Evolutionary conservation across 148 eudicot genomes (phyloP).

Genomic region (Arbutus unedo): DNA sequence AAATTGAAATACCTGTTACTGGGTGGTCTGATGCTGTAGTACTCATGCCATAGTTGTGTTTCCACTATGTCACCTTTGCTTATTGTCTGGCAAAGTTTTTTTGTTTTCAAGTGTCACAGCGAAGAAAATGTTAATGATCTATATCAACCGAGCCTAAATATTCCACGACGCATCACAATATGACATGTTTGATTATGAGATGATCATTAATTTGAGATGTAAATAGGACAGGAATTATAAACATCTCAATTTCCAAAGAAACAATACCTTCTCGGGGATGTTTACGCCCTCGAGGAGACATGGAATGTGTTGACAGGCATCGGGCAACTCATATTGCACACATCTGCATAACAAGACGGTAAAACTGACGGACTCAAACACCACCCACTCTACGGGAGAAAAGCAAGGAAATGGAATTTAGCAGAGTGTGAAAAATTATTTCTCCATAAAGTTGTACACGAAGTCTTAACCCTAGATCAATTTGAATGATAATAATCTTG

Average conservation of each 20-base stretch:
- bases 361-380: not conserved
- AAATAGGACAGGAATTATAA: not conserved
- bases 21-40: not conserved
- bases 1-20: no score
- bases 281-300: conserved; percentile 23
- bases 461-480: no score
- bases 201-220: not conserved
- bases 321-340: conserved; percentile 18
- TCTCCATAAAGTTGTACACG: no score
- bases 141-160: not conserved
- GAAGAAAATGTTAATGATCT: no score
- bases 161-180: not conserved
- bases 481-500: no score
- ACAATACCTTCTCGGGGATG: conserved; percentile 27
- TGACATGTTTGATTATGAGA: not conserved
- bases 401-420: no score
- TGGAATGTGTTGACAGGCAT: conserved; percentile 8
- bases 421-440: no score
- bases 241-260: not conserved
- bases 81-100: not conserved
- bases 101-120: not conserved
- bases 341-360: conserved; percentile 21
- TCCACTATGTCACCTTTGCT: conserved; percentile 15
- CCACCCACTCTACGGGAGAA: no score
- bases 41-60: conserved; percentile 23